phyloP scores from a whole-genome alignment of 352 stramenopile species.

The Phytophthora lateralis region DNA sequence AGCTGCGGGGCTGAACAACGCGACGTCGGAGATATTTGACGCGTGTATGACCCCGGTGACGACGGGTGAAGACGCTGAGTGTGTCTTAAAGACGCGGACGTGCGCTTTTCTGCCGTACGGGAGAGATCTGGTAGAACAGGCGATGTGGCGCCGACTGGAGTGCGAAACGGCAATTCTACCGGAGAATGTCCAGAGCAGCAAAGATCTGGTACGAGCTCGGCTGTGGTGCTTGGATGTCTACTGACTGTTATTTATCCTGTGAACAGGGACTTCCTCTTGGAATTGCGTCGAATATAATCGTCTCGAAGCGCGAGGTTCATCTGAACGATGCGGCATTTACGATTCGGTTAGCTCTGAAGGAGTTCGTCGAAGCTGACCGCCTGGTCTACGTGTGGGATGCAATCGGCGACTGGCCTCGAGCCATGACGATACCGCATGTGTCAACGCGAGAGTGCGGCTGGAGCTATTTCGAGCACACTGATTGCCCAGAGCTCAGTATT shows the following conservation, averaged over 20 bases:
- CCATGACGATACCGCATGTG: neutral
- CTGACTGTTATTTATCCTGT: neutral
- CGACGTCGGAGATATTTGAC: constrained; percentile 27
- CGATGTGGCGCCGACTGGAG: constrained; percentile 23
- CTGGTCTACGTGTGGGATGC: constrained; percentile 30
- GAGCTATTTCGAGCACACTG: constrained; percentile 4
- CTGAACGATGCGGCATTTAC: constrained; percentile 14
- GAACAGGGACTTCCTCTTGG: constrained; percentile 15
- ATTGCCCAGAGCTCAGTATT: constrained; percentile 7
- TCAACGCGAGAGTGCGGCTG: constrained; percentile 26
- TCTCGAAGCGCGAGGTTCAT: constrained; percentile 23
- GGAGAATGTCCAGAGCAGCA: constrained; percentile 5
- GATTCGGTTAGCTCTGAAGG: constrained; percentile 22
- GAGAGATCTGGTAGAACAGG: constrained; percentile 13
- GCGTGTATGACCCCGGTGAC: constrained; percentile 6
- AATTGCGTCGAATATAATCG: constrained; percentile 21
- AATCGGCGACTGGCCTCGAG: constrained; percentile 19
- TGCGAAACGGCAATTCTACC: constrained; percentile 25
- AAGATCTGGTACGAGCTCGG: constrained; percentile 18
- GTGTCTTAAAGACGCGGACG: constrained; percentile 19
- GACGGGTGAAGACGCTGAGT: neutral
- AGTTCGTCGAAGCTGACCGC: constrained; percentile 20
- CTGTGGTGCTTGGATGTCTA: neutral
- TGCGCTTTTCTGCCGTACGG: constrained; percentile 21
- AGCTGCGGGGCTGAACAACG: constrained; percentile 11